Base-by-base conservation (phyloP, 768 basidiomycete genomes). In the Kwoniella pini region DNA sequence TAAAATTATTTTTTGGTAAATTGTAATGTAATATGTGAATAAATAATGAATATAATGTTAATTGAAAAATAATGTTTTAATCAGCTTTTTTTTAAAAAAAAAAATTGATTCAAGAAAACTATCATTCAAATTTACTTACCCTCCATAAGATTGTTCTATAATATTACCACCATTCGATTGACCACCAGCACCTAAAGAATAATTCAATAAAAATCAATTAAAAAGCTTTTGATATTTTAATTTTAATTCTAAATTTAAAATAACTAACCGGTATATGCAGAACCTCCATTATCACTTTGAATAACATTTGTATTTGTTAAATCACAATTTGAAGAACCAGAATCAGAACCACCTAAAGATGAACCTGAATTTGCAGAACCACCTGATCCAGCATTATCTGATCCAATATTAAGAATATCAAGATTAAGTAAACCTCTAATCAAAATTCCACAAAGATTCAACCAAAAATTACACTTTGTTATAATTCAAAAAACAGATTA, bases 361-460 rank as follows among this genome's bases (percentile, higher is more conserved):
- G 40, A 64, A 11, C 73, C 73, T 15, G 70, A 71, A 40, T 64
- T 64, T 54, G 70, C 70, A 7, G 43, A 43, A 21, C 73, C 73
- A 13, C 68, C 73, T 17, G 58, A 50, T 15, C 73, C 73, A 10
- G 70, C 70, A 46, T 75, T 75, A 53, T 63, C 56, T 0, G 65
- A 68, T 24, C 63, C 70, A 52, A 75, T 43, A 59, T 75, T 75
- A 24, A 74, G 66, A 31, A 68, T 56, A 48, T 71, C 62, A 31
- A 72, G 70, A 54, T 68, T 68, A 40, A 68, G 36, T 4, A 75
- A 44, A 9, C 73, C 70, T 39, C 63, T 67, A 27, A 27, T 21
- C 27, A 31, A 33, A 50, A n/a, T 15, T 0, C 21, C 10, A 27
- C n/a, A 50, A 36, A 31, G 15, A n/a, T n/a, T 11, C 3, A 46